phyloP scores from a whole-genome alignment of 1,139 yeast species.

The Taphrina wiesneri region DNA sequence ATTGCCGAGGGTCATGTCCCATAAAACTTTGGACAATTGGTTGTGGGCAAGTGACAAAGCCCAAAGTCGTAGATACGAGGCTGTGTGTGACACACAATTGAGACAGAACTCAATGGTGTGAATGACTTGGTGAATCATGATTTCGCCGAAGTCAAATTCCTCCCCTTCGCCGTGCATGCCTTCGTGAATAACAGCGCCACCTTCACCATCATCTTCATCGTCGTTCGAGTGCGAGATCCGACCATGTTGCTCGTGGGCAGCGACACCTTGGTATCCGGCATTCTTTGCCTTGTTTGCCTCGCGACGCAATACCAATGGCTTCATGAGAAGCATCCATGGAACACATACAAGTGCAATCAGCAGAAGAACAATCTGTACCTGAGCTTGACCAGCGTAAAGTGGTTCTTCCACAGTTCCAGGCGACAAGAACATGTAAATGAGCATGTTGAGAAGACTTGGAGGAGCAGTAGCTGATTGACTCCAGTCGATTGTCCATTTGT shows the following conservation, averaged over 20 bases:
- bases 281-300: slow-evolving; percentile 47
- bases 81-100: slow-evolving; percentile 97
- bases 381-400: slow-evolving; percentile 79
- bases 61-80: slow-evolving; percentile 94
- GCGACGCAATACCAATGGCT: slow-evolving; percentile 73
- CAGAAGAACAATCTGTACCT: slow-evolving; percentile 72
- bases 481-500: slow-evolving; percentile 97
- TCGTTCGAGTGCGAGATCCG: slow-evolving; percentile 42
- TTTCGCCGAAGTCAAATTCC: slow-evolving; percentile 77
- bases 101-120: slow-evolving; percentile 98
- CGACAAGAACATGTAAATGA: slow-evolving; percentile 89
- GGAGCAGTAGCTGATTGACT: slow-evolving; percentile 69
- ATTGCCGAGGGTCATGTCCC: slow-evolving; percentile 91
- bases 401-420: slow-evolving; percentile 88
- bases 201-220: slow-evolving; percentile 43
- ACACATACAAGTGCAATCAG: slow-evolving; percentile 82
- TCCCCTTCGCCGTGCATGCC: slow-evolving; percentile 49
- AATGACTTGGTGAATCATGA: slow-evolving; percentile 95
- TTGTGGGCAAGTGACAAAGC: slow-evolving; percentile 97
- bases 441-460: slow-evolving; percentile 91
- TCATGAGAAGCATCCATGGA: slow-evolving; percentile 86
- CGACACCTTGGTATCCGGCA: slow-evolving; percentile 44
- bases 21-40: slow-evolving; percentile 87
- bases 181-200: slow-evolving; percentile 42
- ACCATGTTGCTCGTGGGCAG: slow-evolving; percentile 37